Evolutionary conservation across 176 grass and related monocot species (phyloP).

Genomic region (Lolium perenne): DNA sequence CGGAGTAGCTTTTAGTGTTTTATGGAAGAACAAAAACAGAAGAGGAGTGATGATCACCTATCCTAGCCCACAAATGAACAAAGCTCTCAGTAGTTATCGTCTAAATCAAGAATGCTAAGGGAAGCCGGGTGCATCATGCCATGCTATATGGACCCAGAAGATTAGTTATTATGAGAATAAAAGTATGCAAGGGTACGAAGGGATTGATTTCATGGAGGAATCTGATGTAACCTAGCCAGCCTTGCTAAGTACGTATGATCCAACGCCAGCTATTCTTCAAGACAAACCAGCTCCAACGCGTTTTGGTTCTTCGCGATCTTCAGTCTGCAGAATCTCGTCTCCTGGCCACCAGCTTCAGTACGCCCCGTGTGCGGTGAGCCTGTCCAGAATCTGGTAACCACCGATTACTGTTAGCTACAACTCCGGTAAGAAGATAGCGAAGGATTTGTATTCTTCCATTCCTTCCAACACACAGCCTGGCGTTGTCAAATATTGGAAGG

Average conservation of each 20-base stretch:
- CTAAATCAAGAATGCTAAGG: neutral
- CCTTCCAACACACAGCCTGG: neutral
- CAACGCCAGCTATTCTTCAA: neutral
- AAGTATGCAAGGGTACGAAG: neutral
- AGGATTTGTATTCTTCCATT: slow-evolving; percentile 2
- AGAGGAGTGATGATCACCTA: neutral
- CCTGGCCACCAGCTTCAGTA: slow-evolving; percentile 5
- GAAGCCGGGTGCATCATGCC: neutral
- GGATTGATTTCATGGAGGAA: slow-evolving; percentile 12
- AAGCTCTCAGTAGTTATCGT: neutral
- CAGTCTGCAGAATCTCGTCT: neutral
- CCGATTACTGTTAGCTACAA: neutral
- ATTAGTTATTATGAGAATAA: neutral
- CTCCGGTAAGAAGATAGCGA: neutral
- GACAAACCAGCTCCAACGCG: neutral
- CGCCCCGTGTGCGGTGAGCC: neutral
- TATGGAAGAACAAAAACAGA: no score
- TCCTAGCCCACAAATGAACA: neutral
- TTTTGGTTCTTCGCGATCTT: neutral
- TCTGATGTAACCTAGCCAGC: slow-evolving; percentile 3
- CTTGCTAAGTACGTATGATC: slow-evolving; percentile 2
- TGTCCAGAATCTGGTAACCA: neutral
- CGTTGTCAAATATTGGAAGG: neutral
- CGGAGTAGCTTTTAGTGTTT: no score
- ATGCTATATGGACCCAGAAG: neutral